These are phyloP conservation scores for Ustilago sp. DNA, from an alignment of 1,284 basidiomycete species.

Conservation along the genomic window DNA sequence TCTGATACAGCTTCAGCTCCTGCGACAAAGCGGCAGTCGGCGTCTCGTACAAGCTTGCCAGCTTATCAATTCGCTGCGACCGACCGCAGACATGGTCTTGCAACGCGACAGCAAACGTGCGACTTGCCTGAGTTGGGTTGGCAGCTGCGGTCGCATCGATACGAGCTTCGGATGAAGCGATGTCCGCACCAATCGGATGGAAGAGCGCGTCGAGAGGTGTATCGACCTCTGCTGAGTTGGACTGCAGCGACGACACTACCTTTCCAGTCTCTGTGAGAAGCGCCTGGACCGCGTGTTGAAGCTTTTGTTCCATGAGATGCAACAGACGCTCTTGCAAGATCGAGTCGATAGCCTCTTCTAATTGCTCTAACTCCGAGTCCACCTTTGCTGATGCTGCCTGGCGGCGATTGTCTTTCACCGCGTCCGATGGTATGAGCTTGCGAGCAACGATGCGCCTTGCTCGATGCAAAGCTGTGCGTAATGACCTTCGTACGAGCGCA, in stretches of 20 bases:
- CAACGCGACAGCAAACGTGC: constrained; percentile 12
- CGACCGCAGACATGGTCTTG: constrained; percentile 34
- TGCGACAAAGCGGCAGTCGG: constrained; percentile 18
- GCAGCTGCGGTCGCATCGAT: background rate
- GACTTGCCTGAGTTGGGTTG: constrained; percentile 10
- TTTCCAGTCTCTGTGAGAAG: constrained; percentile 16
- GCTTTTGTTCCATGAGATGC: constrained; percentile 28
- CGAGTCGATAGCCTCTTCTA: constrained; percentile 28
- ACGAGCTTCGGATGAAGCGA: constrained; percentile 1
- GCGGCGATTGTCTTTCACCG: constrained; percentile 1
- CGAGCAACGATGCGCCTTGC: constrained; percentile 29
- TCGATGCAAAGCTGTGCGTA: constrained; percentile 21
- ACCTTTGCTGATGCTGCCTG: constrained; percentile 14
- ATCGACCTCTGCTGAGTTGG: background rate
- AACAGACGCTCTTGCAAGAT: constrained; percentile 30
- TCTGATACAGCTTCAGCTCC: constrained; percentile 22
- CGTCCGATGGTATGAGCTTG: constrained; percentile 7
- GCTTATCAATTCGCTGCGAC: constrained; percentile 23
- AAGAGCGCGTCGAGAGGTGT: constrained; percentile 36
- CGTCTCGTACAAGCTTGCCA: constrained; percentile 33
- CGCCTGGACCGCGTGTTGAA: constrained; percentile 20
- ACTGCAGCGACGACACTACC: constrained; percentile 4
- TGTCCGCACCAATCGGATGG: constrained; percentile 1
- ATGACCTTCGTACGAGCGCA: constrained; percentile 22
- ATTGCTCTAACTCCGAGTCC: constrained; percentile 18